Evolutionary conservation across 768 basidiomycete genomes (phyloP).

Genomic region (Hortiboletus campestris): DNA sequence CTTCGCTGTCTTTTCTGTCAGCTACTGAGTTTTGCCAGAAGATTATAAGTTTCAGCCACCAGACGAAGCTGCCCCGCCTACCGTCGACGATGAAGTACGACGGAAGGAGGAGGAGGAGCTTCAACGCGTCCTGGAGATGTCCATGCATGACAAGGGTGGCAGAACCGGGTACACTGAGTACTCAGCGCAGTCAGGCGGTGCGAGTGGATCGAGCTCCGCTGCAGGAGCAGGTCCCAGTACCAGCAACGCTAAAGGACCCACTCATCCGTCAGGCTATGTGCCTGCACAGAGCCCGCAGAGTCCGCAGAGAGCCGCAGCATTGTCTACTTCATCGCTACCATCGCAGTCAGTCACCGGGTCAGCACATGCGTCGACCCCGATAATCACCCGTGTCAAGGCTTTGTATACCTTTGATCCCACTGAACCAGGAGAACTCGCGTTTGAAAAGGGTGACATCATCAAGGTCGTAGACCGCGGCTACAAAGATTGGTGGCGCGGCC

Average conservation of each 20-base stretch:
- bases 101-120: conserved; percentile 93
- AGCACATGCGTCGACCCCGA: conserved; percentile 24
- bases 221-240: conserved; percentile 24
- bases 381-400: conserved; percentile 83
- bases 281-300: conserved; percentile 57
- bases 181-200: conserved; percentile 37
- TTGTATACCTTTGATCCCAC: conserved; percentile 86
- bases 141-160: conserved; percentile 89
- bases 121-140: conserved; percentile 87
- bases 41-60: conserved; percentile 71
- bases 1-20: neutral
- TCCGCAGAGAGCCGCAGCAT: conserved; percentile 33
- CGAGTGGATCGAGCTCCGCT: conserved; percentile 33
- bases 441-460: conserved; percentile 91
- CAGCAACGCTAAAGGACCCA: conserved; percentile 25
- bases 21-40: conserved; percentile 29
- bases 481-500: conserved; percentile 97
- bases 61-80: conserved; percentile 61
- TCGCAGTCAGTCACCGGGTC: conserved; percentile 18
- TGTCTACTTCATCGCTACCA: conserved; percentile 29
- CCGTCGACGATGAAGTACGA: conserved; percentile 75
- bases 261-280: conserved; percentile 54
- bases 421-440: conserved; percentile 86
- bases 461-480: conserved; percentile 93
- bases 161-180: conserved; percentile 54